Evolutionary conservation across 345 rosid species (phyloP).

Genomic region (Zanthoxylum bungeanum): DNA sequence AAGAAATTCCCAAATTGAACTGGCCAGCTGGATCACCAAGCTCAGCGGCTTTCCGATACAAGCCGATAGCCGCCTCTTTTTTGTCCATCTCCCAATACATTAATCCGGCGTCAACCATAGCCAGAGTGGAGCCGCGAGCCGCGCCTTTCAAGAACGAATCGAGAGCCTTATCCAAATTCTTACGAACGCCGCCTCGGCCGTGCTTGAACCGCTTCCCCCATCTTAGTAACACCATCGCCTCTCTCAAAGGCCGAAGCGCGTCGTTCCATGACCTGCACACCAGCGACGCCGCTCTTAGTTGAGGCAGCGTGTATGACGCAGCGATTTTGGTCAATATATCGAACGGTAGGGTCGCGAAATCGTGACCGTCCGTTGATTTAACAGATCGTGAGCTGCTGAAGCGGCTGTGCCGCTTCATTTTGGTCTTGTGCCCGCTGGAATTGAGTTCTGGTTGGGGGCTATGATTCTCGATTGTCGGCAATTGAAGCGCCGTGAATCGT

Average conservation of each 20-base stretch:
- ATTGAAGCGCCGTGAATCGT: constrained; percentile 32
- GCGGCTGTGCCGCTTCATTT: constrained; percentile 1
- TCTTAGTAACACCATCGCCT: constrained; percentile 69
- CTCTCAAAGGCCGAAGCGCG: constrained; percentile 75
- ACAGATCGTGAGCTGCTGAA: background rate
- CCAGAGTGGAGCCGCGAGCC: constrained; percentile 78
- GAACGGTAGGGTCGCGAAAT: constrained; percentile 71
- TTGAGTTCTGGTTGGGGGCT: background rate
- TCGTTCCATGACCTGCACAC: constrained; percentile 87
- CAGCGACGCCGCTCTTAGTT: constrained; percentile 65
- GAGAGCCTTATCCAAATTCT: constrained; percentile 70
- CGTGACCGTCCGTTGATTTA: constrained; percentile 23
- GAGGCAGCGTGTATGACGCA: constrained; percentile 59
- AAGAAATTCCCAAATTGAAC: constrained; percentile 81
- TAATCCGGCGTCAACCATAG: constrained; percentile 98
- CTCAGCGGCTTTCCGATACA: constrained; percentile 72
- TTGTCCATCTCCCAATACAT: constrained; percentile 76
- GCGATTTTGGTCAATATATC: constrained; percentile 64
- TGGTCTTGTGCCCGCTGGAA: background rate
- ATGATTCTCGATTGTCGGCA: constrained; percentile 15
- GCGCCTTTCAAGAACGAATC: constrained; percentile 79
- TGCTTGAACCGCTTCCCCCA: constrained; percentile 90
- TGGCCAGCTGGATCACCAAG: constrained; percentile 74
- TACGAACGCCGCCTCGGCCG: constrained; percentile 66
- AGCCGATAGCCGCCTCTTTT: constrained; percentile 47